Evolutionary conservation across 73 alveolate species (phyloP).

Genomic region (Paramecium sonneborni): DNA sequence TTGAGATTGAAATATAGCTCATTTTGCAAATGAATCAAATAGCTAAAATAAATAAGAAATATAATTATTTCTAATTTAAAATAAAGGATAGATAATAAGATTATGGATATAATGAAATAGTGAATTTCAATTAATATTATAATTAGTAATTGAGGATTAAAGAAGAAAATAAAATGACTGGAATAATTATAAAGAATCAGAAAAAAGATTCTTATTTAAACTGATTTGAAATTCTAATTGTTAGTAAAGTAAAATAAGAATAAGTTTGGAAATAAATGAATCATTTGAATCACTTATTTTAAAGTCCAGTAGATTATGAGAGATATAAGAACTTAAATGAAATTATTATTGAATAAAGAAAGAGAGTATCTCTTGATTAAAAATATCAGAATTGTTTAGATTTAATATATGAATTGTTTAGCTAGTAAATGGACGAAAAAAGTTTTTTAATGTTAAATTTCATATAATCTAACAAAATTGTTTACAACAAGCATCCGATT

Average conservation of each 20-base stretch:
- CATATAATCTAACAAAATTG: conserved; percentile 8
- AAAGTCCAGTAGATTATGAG: neutral
- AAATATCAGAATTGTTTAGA: neutral
- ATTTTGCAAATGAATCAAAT: neutral
- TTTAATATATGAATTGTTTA: neutral
- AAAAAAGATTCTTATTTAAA: neutral
- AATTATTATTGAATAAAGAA: neutral
- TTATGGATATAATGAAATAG: neutral
- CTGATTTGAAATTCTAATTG: neutral
- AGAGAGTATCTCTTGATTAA: neutral
- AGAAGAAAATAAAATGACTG: neutral
- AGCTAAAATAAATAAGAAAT: neutral
- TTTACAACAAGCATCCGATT: neutral
- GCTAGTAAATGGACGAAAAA: neutral
- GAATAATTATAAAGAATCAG: neutral
- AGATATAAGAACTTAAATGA: neutral
- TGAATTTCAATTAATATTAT: neutral
- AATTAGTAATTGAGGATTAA: neutral
- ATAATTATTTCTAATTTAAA: neutral
- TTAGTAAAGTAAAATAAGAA: neutral
- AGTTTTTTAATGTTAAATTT: neutral
- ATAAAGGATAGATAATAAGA: neutral
- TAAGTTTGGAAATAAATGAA: neutral
- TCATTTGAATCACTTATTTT: neutral
- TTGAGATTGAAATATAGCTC: neutral